phyloP scores from a whole-genome alignment of 208 protist species.

The Crithidia fasciculata region DNA sequence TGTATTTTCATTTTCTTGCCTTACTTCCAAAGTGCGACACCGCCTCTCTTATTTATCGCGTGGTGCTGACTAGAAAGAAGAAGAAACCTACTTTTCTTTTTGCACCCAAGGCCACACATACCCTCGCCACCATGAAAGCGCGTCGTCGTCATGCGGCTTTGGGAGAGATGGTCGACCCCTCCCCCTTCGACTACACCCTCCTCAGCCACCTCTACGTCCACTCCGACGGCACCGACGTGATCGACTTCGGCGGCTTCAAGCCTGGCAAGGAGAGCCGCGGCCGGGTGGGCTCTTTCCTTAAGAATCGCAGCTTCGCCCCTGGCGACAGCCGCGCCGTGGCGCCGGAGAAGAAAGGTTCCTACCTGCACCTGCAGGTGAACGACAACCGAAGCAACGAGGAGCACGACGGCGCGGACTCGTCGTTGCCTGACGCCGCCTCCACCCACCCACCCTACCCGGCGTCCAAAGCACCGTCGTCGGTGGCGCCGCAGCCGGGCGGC shows the following conservation, averaged over 20 bases:
- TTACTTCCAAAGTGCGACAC: too few relatives aligned
- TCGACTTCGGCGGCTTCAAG: slow-evolving; percentile 74
- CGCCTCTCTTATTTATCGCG: too few relatives aligned
- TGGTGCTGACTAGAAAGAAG: too few relatives aligned
- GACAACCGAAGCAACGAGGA: slow-evolving; percentile 2
- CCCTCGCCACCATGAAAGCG: slow-evolving; percentile 54
- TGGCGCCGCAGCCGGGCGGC: background rate
- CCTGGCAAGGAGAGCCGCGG: slow-evolving; percentile 31
- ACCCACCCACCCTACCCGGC: background rate
- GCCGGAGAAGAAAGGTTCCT: slow-evolving; percentile 33
- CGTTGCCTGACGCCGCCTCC: background rate
- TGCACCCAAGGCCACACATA: background rate
- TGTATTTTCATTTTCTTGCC: too few relatives aligned
- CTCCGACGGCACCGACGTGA: slow-evolving; percentile 71
- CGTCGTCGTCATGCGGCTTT: slow-evolving; percentile 41
- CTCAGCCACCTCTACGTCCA: slow-evolving; percentile 78
- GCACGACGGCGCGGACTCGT: slow-evolving; percentile 12
- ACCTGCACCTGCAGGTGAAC: slow-evolving; percentile 52
- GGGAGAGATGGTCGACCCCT: slow-evolving; percentile 46
- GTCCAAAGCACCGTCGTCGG: background rate
- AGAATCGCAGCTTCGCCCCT: slow-evolving; percentile 44
- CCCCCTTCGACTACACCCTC: slow-evolving; percentile 74
- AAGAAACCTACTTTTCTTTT: background rate
- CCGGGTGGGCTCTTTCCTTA: slow-evolving; percentile 44
- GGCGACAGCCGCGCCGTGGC: background rate